These are phyloP conservation scores for Candida piceae DNA, from an alignment of 805 yeast genomes.

Conservation along the genomic window DNA sequence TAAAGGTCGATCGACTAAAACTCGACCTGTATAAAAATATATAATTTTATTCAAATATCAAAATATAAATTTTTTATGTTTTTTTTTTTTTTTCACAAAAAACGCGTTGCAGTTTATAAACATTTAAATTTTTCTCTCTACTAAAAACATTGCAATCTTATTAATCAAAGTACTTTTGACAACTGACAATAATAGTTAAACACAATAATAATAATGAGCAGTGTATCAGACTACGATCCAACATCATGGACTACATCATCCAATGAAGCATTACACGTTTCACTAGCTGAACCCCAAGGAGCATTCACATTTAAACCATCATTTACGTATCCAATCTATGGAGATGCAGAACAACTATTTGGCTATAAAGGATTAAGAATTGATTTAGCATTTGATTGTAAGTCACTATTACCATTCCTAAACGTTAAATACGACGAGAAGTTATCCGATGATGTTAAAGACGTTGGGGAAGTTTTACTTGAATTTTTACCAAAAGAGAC, in stretches of 20 bases:
- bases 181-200: too few species aligned
- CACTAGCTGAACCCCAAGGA: conserved; percentile 53
- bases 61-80: too few species aligned
- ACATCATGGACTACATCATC: conserved; percentile 69
- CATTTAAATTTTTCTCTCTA: too few species aligned
- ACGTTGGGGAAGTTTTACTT: conserved; percentile 50
- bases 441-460: conserved; percentile 52
- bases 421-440: conserved; percentile 52
- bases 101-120: too few species aligned
- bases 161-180: too few species aligned
- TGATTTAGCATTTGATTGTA: conserved; percentile 66
- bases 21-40: too few species aligned
- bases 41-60: too few species aligned
- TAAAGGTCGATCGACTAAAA: too few species aligned
- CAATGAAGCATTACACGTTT: conserved; percentile 59
- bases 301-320: conserved; percentile 65
- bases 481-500: conserved; percentile 57
- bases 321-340: conserved; percentile 91
- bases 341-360: conserved; percentile 82
- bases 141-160: too few species aligned
- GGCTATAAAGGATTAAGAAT: conserved; percentile 74
- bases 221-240: conserved; percentile 22
- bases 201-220: neutral
- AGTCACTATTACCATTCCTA: conserved; percentile 68
- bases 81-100: too few species aligned